These are phyloP conservation scores for Calocera viscosa DNA, from an alignment of 768 basidiomycete species.

Conservation along the genomic window DNA sequence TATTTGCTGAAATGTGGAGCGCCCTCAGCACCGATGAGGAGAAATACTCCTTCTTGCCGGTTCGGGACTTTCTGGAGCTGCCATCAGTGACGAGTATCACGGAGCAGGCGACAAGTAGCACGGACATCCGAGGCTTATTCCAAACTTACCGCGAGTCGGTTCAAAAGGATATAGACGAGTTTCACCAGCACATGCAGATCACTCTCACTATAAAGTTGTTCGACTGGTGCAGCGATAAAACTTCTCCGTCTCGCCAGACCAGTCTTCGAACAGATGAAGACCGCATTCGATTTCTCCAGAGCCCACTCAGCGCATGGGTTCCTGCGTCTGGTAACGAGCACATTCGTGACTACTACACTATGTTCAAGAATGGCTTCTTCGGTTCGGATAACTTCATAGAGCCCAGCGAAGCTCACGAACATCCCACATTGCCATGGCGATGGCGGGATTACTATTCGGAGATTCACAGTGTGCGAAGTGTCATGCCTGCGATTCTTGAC, in stretches of 20 bases:
- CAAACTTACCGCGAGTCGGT: neutral
- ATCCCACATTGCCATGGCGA: neutral
- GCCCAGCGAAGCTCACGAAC: neutral
- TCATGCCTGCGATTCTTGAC: neutral
- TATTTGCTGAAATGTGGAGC: neutral
- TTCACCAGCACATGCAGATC: neutral
- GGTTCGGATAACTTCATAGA: neutral
- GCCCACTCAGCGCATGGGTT: neutral
- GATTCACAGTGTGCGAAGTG: no score
- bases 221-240: neutral
- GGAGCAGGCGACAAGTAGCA: neutral
- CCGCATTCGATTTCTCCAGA: neutral
- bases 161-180: neutral
- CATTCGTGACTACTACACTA: neutral
- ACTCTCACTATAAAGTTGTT: neutral
- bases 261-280: neutral
- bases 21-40: neutral
- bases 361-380: slow-evolving; percentile 2
- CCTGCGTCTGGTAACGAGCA: neutral
- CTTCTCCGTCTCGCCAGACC: neutral
- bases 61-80: neutral
- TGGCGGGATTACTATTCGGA: neutral
- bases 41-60: neutral
- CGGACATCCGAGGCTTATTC: neutral
- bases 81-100: neutral